These are phyloP conservation scores for Cymbopogon flexuosus DNA, from an alignment of 202 grass and related monocot genomes.

Conservation along the genomic window DNA sequence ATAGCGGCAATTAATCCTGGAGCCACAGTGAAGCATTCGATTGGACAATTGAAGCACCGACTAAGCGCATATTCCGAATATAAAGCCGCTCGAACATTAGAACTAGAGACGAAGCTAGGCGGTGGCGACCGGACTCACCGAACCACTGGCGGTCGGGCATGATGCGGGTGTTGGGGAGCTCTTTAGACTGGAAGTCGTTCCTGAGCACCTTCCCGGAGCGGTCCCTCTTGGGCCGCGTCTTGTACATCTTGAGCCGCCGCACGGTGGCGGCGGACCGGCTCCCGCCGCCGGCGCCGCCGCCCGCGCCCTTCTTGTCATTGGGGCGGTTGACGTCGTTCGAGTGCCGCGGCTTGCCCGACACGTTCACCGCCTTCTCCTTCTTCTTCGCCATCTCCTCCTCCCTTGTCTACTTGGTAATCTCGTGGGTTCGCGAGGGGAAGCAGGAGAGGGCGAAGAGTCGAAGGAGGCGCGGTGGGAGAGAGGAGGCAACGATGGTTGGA, in stretches of 20 bases:
- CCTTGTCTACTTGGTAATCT: background rate
- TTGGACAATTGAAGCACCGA: background rate
- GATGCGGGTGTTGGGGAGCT: constrained; percentile 83
- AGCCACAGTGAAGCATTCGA: background rate
- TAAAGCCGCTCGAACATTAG: background rate
- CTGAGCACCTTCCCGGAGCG: constrained; percentile 52
- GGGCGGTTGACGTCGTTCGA: constrained; percentile 79
- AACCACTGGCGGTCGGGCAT: constrained; percentile 89
- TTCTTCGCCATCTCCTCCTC: constrained; percentile 45
- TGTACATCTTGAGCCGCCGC: constrained; percentile 82
- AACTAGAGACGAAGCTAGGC: background rate
- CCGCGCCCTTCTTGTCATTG: constrained; percentile 68
- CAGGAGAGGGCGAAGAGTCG: background rate
- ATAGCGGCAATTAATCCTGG: background rate
- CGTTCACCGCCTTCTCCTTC: constrained; percentile 67
- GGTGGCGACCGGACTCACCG: constrained; percentile 30
- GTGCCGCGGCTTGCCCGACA: constrained; percentile 75
- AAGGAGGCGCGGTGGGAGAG: constrained; percentile 3
- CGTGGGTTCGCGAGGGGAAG: background rate
- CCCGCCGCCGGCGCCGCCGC: constrained; percentile 48
- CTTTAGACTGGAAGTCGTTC: constrained; percentile 79
- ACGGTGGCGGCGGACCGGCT: constrained; percentile 64
- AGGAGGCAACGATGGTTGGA: background rate
- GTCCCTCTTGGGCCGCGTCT: constrained; percentile 57
- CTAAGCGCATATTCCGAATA: background rate